phyloP scores from a whole-genome alignment of 2,329 filamentous ascomycete genomes.

The Curvularia hawaiiensis region DNA sequence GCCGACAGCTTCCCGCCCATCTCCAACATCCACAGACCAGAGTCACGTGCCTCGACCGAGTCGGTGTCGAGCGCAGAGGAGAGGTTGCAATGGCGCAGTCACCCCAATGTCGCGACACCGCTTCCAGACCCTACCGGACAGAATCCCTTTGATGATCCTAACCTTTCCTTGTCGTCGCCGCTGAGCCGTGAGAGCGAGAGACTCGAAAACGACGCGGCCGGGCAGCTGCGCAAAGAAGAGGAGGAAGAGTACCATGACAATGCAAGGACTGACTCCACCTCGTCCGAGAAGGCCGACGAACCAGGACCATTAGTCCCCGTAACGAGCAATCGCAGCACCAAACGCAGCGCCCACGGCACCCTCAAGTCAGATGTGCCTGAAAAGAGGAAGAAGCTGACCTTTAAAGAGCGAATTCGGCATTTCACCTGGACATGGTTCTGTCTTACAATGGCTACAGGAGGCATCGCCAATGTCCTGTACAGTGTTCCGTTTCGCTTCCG shows the following conservation, averaged over 20 bases:
- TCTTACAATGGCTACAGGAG: slow-evolving; percentile 66
- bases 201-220: neutral
- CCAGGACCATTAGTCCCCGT: neutral
- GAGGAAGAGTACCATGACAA: slow-evolving; percentile 2
- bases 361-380: slow-evolving; percentile 1
- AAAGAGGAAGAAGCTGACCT: slow-evolving; percentile 33
- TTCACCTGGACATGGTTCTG: slow-evolving; percentile 83
- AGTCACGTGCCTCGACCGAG: slow-evolving; percentile 7
- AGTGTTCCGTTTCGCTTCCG: slow-evolving; percentile 52
- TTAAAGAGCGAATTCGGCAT: slow-evolving; percentile 63
- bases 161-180: slow-evolving; percentile 3
- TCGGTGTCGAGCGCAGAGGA: slow-evolving; percentile 28
- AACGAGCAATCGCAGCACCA: slow-evolving; percentile 5
- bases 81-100: slow-evolving; percentile 34
- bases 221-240: slow-evolving; percentile 7
- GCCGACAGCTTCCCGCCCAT: slow-evolving; percentile 12
- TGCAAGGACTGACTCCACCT: neutral
- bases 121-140: slow-evolving; percentile 10
- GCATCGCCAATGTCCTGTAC: slow-evolving; percentile 64
- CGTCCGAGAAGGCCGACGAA: slow-evolving; percentile 9
- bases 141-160: slow-evolving; percentile 33
- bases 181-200: slow-evolving; percentile 1
- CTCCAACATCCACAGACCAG: slow-evolving; percentile 1
- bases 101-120: slow-evolving; percentile 26
- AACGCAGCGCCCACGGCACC: neutral